Percentiles rank a stretch among this genome's conserved stretches.
Conservation (phyloP, 2,329 filamentous ascomycete genomes). For the Dendryphion nanum region DNA sequence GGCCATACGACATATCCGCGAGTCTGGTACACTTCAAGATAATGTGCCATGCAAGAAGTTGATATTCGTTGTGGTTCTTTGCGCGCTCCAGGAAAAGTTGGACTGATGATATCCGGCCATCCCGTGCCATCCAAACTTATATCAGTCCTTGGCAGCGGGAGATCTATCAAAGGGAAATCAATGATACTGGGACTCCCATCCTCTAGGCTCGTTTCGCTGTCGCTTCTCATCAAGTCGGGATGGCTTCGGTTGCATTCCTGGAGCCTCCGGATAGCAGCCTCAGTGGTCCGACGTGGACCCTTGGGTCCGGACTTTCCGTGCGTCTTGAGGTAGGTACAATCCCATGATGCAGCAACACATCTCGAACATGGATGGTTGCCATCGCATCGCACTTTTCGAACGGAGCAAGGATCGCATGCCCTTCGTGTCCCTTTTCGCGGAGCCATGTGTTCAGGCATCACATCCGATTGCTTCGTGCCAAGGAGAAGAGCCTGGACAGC, state of each 20-base stretch:
- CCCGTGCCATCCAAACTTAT: slow-evolving; percentile 15
- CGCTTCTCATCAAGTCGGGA: slow-evolving; percentile 22
- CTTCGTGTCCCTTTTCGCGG: slow-evolving; percentile 35
- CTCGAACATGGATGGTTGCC: slow-evolving; percentile 34
- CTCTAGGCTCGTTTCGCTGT: slow-evolving; percentile 33
- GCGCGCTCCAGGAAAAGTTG: slow-evolving; percentile 8
- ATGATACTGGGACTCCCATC: slow-evolving; percentile 26
- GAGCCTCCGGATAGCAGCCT: slow-evolving; percentile 32
- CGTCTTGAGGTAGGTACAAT: slow-evolving; percentile 37
- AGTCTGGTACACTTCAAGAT: slow-evolving; percentile 30
- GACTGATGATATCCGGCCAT: slow-evolving; percentile 26
- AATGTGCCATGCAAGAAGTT: slow-evolving; percentile 30
- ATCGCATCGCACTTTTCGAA: slow-evolving; percentile 36
- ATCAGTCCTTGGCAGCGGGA: slow-evolving; percentile 20
- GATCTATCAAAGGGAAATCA: slow-evolving; percentile 25
- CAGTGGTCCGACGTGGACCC: slow-evolving; percentile 33
- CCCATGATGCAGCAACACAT: slow-evolving; percentile 34
- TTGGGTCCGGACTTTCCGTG: slow-evolving; percentile 38
- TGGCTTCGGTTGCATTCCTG: slow-evolving; percentile 29
- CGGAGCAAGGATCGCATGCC: slow-evolving; percentile 37
- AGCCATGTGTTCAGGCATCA: slow-evolving; percentile 14
- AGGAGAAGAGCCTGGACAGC: slow-evolving; percentile 8
- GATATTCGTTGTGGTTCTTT: slow-evolving; percentile 28
- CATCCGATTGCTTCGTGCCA: slow-evolving; percentile 1
- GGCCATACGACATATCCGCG: slow-evolving; percentile 36